These are phyloP conservation scores for Pseudozyma sp. DNA, from an alignment of 1,284 basidiomycete genomes.

Conservation along the genomic window DNA sequence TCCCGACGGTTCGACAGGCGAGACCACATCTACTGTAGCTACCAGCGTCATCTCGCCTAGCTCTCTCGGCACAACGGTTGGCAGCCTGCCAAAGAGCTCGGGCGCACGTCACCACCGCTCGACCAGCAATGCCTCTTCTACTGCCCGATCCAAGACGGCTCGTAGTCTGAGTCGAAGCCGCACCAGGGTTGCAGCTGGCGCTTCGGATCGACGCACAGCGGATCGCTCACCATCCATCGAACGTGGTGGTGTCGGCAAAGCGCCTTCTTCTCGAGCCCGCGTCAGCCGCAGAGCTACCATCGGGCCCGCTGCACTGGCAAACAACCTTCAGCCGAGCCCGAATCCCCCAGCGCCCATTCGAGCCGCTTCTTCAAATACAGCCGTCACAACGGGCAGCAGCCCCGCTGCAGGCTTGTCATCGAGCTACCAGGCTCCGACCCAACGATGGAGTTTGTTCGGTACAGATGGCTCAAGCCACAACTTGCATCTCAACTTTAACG, in stretches of 20 bases:
- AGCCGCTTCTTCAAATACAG: constrained; percentile 6
- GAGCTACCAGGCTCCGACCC: constrained; percentile 40
- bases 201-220: constrained; percentile 27
- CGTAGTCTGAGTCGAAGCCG: constrained; percentile 47
- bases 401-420: constrained; percentile 26
- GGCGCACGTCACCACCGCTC: constrained; percentile 37
- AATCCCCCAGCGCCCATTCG: constrained; percentile 11
- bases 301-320: constrained; percentile 51
- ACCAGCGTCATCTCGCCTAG: constrained; percentile 51
- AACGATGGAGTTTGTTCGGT: constrained; percentile 48
- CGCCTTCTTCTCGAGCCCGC: constrained; percentile 47
- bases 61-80: constrained; percentile 39
- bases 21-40: constrained; percentile 51
- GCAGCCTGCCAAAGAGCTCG: constrained; percentile 36
- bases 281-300: constrained; percentile 41
- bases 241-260: constrained; percentile 51
- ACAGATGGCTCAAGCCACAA: constrained; percentile 27
- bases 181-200: constrained; percentile 23
- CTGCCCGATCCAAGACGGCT: constrained; percentile 35
- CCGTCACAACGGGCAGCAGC: constrained; percentile 8
- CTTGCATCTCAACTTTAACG: constrained; percentile 37
- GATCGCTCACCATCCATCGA: constrained; percentile 53
- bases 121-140: constrained; percentile 43
- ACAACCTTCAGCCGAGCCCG: constrained; percentile 11
- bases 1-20: constrained; percentile 50